Percentiles rank a stretch among this genome's conserved stretches.
Evolutionary conservation across 2,329 filamentous ascomycete genomes (phyloP).

Genomic region (Botrytis tulipae): DNA sequence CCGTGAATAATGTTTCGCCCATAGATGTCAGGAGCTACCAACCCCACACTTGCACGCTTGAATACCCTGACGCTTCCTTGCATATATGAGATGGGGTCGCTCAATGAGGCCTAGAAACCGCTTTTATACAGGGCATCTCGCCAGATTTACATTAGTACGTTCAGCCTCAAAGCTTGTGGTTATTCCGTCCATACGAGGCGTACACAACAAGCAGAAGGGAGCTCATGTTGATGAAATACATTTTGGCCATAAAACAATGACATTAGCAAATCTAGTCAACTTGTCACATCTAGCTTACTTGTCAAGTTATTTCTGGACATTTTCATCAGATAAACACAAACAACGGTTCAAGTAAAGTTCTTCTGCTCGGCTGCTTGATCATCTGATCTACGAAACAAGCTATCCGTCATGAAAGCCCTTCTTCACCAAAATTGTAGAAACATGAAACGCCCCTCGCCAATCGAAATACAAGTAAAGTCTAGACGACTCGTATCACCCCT

Average conservation of each 20-base stretch:
- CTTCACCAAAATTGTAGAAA: not conserved
- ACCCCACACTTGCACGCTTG: conserved; percentile 2
- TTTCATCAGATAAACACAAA: not conserved
- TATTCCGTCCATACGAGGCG: not conserved
- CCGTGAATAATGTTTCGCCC: not conserved
- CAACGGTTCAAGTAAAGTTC: not conserved
- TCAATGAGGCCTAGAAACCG: not conserved
- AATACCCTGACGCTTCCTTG: not conserved
- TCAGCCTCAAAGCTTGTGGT: not conserved
- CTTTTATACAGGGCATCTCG: not conserved
- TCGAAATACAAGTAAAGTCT: not conserved
- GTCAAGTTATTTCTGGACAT: not conserved
- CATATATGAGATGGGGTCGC: not conserved
- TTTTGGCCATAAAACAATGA: not conserved
- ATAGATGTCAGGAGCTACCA: conserved; percentile 11
- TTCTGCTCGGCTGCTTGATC: not conserved
- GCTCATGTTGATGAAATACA: not conserved
- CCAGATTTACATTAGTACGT: not conserved
- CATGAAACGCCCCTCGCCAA: not conserved
- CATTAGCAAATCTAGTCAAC: not conserved
- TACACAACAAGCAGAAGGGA: not conserved
- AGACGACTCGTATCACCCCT: not conserved
- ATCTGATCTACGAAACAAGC: not conserved
- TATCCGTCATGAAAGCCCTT: not conserved
- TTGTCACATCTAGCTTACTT: not conserved